Base-by-base conservation (phyloP, 768 basidiomycete genomes). In the Auricularia cornea region DNA sequence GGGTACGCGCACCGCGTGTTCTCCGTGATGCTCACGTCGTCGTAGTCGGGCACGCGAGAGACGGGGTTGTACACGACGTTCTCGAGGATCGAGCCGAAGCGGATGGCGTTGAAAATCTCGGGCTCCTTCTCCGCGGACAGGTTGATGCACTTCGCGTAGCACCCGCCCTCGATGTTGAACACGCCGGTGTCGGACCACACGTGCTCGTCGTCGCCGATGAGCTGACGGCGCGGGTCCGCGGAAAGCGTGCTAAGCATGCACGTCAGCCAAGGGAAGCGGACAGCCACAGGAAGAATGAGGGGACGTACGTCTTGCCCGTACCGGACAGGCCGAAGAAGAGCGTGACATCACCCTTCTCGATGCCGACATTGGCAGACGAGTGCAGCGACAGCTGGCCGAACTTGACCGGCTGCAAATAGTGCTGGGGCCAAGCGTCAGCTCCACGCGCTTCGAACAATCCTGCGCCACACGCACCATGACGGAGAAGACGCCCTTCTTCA, bases 401-500 rank as follows among this genome's bases (percentile, higher is more conserved):
- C 74, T 97, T 98, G 81, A 98, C 89, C 5, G 97, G 97, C 81
- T 96, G 94, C 65, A 99, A 84, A 76, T 98, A 99, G 79, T 99
- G 96, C 87, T 89, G 67, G 30, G n/a, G 20, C 16, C n/a, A 18
- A 23, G 41, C 16, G 44, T 33, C 35, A 38, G 35, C 35, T 38
- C 35, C 35, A 38, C n/a, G n/a, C 35, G 35, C 35, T 38, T 38
- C 16, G 35, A 38, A n/a, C n/a, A n/a, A n/a, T n/a, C n/a, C n/a
- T n/a, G n/a, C 35, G 35, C 35, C 35, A 68, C 56, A 66, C 79
- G 26, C 66, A 87, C 87, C 96, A 99, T 99, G 69, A 99, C 94
- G 52, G 90, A 93, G 81, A 99, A 99, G 74, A 99, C 92, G 72
- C 97, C 97, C 86, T 99, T 99, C 81, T 99, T 99, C 97, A 99